These are phyloP conservation scores for Clavispora phyllophila DNA, from an alignment of 805 yeast species.

Conservation along the genomic window DNA sequence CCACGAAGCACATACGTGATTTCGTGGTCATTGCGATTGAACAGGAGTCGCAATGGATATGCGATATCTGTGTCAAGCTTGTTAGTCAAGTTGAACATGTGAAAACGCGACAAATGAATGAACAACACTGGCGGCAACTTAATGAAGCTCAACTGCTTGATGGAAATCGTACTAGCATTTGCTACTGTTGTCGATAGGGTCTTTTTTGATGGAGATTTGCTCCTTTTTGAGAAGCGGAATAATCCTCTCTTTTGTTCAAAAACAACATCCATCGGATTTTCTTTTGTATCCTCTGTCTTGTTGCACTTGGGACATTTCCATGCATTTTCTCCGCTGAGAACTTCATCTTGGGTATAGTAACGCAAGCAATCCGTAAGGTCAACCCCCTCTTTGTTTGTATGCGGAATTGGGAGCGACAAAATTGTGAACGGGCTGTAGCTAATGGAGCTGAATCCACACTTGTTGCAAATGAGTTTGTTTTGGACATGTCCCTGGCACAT, in stretches of 20 bases:
- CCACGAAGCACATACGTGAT: conserved; percentile 53
- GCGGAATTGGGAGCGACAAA: conserved; percentile 58
- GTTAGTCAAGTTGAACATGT: conserved; percentile 48
- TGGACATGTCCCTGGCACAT: conserved; percentile 72
- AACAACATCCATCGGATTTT: conserved; percentile 22
- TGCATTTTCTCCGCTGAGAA: conserved; percentile 68
- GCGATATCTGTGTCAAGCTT: conserved; percentile 46
- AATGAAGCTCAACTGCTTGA: conserved; percentile 26
- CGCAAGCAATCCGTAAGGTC: conserved; percentile 59
- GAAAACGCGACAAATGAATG: conserved; percentile 40
- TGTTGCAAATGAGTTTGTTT: conserved; percentile 55
- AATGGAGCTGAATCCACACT: conserved; percentile 57
- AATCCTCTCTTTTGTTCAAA: conserved; percentile 33
- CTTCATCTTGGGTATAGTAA: conserved; percentile 59
- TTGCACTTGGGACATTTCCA: conserved; percentile 80
- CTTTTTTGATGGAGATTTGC: conserved; percentile 31
- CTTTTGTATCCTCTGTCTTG: conserved; percentile 16
- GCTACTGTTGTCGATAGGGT: conserved; percentile 3
- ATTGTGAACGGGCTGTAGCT: conserved; percentile 61
- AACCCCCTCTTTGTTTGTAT: conserved; percentile 17
- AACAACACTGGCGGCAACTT: conserved; percentile 35
- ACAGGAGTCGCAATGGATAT: conserved; percentile 52
- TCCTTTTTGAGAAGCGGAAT: conserved; percentile 28
- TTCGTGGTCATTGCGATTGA: conserved; percentile 27
- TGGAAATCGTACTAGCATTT: conserved; percentile 4